Percentiles rank a stretch among this genome's conserved stretches.
phyloP scores from a whole-genome alignment of 1,284 basidiomycete genomes.

The Coniophora puteana region DNA sequence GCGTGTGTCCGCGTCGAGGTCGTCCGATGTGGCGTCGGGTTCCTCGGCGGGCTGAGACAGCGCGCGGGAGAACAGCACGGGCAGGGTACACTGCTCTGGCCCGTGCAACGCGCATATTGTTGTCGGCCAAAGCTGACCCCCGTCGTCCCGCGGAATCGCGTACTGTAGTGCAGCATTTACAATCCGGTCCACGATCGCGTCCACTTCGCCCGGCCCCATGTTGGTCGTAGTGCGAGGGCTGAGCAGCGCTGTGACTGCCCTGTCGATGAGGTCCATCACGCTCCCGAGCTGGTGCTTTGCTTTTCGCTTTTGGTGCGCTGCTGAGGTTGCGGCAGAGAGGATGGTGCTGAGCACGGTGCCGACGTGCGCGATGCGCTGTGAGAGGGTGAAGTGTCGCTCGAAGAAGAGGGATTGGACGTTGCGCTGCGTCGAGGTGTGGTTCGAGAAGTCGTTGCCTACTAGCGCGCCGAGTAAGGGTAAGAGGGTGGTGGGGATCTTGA shows the following conservation, averaged over 20 bases:
- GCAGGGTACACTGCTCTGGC: conserved; percentile 48
- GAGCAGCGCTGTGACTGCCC: conserved; percentile 57
- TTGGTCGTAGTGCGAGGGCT: conserved; percentile 41
- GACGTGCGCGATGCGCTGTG: conserved; percentile 57
- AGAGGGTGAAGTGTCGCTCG: conserved; percentile 48
- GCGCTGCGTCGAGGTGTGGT: conserved; percentile 38
- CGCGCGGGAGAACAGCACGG: conserved; percentile 49
- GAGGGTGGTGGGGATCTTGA: conserved; percentile 67
- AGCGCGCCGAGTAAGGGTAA: conserved; percentile 84
- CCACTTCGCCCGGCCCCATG: conserved; percentile 58
- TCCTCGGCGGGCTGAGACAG: conserved; percentile 18
- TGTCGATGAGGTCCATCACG: conserved; percentile 73
- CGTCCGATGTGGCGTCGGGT: conserved; percentile 21
- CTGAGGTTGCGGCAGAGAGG: conserved; percentile 39
- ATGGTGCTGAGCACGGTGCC: conserved; percentile 52
- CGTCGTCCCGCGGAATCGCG: conserved; percentile 56
- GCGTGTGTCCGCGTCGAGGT: conserved; percentile 27
- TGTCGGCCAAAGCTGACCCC: conserved; percentile 44
- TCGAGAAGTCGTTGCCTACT: conserved; percentile 83
- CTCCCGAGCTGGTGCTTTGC: conserved; percentile 53
- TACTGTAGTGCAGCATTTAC: conserved; percentile 75
- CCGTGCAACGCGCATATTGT: conserved; percentile 57
- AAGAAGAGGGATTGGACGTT: conserved; percentile 67
- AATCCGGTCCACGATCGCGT: conserved; percentile 60
- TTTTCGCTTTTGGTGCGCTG: conserved; percentile 39